These are phyloP conservation scores for Spongospora subterranea DNA, from an alignment of 208 protist genomes.

Conservation along the genomic window DNA sequence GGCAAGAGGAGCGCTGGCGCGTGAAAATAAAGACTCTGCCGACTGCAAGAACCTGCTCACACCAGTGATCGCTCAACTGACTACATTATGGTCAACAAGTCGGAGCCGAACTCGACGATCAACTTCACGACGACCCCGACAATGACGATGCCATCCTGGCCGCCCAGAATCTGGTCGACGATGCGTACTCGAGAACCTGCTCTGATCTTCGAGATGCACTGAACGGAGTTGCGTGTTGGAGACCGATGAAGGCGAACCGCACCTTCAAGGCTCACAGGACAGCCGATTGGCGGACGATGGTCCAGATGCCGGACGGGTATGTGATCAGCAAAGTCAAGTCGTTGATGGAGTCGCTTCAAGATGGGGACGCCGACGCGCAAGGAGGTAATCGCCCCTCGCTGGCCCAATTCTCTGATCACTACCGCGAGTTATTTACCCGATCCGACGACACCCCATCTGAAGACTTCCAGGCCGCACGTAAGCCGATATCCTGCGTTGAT, in stretches of 20 bases:
- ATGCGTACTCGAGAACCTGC: too few species aligned
- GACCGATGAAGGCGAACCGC: background rate
- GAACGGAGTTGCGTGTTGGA: background rate
- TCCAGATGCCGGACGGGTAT: background rate
- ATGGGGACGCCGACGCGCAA: background rate
- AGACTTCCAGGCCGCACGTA: background rate
- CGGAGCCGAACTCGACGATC: too few species aligned
- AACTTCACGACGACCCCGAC: too few species aligned
- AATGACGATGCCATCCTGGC: too few species aligned
- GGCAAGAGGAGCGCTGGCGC: background rate
- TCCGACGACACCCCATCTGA: background rate
- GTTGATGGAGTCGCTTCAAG: background rate
- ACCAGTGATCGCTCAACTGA: too few species aligned
- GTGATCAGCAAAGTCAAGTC: background rate
- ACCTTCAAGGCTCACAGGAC: background rate
- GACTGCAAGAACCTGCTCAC: background rate
- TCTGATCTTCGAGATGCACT: background rate
- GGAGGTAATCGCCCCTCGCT: too few species aligned
- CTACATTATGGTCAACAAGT: too few species aligned
- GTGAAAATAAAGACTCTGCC: background rate
- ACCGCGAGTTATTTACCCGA: background rate
- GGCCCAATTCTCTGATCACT: background rate
- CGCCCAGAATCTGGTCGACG: too few species aligned
- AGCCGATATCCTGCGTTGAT: background rate
- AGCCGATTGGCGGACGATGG: background rate